phyloP scores from a whole-genome alignment of 2,329 filamentous ascomycete species.

The Alternaria ventricosa region DNA sequence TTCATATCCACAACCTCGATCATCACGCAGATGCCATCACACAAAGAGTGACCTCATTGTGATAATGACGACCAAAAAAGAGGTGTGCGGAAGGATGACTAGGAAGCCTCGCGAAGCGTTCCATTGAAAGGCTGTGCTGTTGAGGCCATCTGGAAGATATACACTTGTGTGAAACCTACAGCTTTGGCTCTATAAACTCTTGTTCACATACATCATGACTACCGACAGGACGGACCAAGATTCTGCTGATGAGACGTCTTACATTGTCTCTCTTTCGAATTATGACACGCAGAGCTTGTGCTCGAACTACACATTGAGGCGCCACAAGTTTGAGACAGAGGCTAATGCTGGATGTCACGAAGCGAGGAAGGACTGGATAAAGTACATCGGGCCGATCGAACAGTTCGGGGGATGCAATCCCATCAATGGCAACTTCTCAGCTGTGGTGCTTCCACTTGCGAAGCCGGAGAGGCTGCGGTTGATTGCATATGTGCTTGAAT shows the following conservation, averaged over 20 bases:
- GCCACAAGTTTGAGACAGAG: background rate
- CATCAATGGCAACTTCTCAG: background rate
- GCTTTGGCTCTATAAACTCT: too few relatives aligned
- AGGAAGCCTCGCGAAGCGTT: background rate
- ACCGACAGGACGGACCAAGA: background rate
- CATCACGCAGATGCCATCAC: background rate
- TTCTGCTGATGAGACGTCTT: background rate
- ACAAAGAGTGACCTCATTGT: background rate
- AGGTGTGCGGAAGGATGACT: background rate
- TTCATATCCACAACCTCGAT: background rate
- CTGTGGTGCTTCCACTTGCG: background rate
- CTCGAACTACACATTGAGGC: background rate
- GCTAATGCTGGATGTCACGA: background rate
- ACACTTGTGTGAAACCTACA: background rate
- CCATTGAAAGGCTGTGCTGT: background rate
- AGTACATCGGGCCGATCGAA: background rate
- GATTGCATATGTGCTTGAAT: background rate
- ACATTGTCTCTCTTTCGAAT: background rate
- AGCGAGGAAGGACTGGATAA: constrained; percentile 1
- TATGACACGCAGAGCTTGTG: constrained; percentile 1
- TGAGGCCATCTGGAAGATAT: background rate
- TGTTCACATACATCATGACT: background rate
- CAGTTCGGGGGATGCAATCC: background rate
- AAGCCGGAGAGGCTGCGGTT: background rate
- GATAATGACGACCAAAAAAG: background rate